These are phyloP conservation scores for Acanthamoeba polyphaga DNA, from an alignment of 208 protist species.

Conservation along the genomic window DNA sequence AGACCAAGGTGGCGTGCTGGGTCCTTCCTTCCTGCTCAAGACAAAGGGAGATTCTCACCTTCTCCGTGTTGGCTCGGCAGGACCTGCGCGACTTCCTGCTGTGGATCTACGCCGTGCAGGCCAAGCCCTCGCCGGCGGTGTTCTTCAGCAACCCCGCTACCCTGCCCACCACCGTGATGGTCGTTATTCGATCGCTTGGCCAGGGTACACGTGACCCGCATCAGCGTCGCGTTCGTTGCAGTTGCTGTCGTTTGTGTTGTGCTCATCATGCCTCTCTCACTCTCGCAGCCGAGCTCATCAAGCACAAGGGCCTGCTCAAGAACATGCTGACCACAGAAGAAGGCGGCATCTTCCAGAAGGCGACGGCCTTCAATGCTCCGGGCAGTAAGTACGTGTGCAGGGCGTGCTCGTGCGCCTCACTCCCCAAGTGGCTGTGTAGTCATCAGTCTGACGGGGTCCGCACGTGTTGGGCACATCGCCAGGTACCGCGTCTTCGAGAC, in stretches of 20 bases:
- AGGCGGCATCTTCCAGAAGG: constrained; percentile 18
- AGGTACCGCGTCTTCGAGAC: neutral
- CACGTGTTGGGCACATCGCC: neutral
- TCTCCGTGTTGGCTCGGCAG: neutral
- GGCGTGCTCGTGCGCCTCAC: neutral
- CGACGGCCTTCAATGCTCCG: neutral
- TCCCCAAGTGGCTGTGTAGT: too few relatives aligned
- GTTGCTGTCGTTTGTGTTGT: neutral
- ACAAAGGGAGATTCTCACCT: neutral
- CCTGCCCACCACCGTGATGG: neutral
- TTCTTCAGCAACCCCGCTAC: constrained; percentile 9
- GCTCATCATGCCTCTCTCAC: neutral
- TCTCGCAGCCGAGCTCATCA: neutral
- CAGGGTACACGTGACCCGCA: neutral
- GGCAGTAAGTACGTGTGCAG: constrained; percentile 4
- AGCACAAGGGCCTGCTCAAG: neutral
- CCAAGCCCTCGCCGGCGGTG: neutral
- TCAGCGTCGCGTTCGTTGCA: neutral
- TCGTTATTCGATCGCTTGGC: neutral
- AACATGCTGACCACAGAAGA: neutral
- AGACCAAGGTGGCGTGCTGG: neutral
- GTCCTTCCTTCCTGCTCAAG: neutral
- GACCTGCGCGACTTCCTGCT: constrained; percentile 34
- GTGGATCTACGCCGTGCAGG: neutral
- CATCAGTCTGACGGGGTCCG: neutral